Conservation (phyloP, 805 yeast species). For the Candida sphagnicola region DNA sequence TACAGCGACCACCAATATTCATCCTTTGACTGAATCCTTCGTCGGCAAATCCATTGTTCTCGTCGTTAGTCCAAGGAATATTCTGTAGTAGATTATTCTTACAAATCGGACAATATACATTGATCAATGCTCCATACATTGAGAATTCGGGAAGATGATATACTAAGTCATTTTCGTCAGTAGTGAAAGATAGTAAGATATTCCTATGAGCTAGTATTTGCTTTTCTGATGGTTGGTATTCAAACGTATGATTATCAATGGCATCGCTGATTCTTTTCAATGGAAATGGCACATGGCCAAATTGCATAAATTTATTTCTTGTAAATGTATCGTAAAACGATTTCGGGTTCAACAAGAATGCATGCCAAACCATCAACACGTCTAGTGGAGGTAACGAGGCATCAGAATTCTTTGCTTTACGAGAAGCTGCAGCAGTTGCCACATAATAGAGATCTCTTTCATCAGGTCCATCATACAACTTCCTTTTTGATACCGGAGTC, state of each 20-base stretch:
- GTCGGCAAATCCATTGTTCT: slow-evolving; percentile 6
- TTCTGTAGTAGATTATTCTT: background rate
- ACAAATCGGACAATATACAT: slow-evolving; percentile 2
- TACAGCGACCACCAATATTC: background rate
- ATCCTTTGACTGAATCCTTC: background rate
- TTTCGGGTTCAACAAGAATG: slow-evolving; percentile 16
- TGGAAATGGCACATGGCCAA: slow-evolving; percentile 11
- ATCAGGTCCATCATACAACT: slow-evolving; percentile 1
- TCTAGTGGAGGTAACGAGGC: slow-evolving; percentile 17
- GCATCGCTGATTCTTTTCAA: slow-evolving; percentile 8
- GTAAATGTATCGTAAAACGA: slow-evolving; percentile 12
- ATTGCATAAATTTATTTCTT: slow-evolving; percentile 9
- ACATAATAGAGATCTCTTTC: background rate
- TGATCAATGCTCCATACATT: slow-evolving; percentile 1
- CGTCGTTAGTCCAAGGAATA: slow-evolving; percentile 3
- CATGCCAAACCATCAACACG: slow-evolving; percentile 20
- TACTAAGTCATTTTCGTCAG: background rate
- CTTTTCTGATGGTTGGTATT: slow-evolving; percentile 3
- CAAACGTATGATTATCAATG: slow-evolving; percentile 9
- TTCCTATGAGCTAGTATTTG: background rate
- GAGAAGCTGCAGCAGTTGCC: background rate
- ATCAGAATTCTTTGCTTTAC: background rate
- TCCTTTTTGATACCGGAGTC: background rate
- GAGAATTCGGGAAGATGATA: slow-evolving; percentile 1
- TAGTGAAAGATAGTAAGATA: background rate